Percentiles rank a stretch among this genome's conserved stretches.
Evolutionary conservation across 768 basidiomycete genomes (phyloP).

Genomic region (Suillus decipiens): DNA sequence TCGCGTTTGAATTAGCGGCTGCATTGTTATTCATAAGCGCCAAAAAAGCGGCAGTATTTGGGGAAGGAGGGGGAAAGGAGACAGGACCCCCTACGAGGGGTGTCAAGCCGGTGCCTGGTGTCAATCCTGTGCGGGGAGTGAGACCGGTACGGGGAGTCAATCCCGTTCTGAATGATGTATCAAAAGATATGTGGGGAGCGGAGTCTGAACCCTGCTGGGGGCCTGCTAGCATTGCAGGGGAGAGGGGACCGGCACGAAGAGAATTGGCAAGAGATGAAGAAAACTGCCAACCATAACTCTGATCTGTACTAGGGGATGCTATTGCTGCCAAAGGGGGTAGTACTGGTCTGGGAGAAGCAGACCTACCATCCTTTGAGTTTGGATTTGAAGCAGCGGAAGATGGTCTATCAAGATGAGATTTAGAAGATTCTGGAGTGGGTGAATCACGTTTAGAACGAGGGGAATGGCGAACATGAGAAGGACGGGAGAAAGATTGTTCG

Average conservation of each 20-base stretch:
- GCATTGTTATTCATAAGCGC: slow-evolving; percentile 78
- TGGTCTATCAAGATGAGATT: slow-evolving; percentile 36
- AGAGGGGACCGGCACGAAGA: slow-evolving; percentile 89
- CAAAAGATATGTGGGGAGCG: slow-evolving; percentile 52
- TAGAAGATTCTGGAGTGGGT: slow-evolving; percentile 34
- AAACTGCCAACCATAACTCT: slow-evolving; percentile 60
- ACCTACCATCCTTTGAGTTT: slow-evolving; percentile 32
- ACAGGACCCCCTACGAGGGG: slow-evolving; percentile 75
- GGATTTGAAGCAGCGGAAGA: slow-evolving; percentile 34
- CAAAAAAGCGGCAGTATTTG: slow-evolving; percentile 90
- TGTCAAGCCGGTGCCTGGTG: slow-evolving; percentile 74
- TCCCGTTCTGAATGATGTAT: slow-evolving; percentile 77
- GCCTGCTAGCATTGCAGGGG: slow-evolving; percentile 94
- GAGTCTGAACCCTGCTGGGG: slow-evolving; percentile 57
- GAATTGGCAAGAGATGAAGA: slow-evolving; percentile 67
- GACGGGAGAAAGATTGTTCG: slow-evolving; percentile 86
- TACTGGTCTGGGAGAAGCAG: slow-evolving; percentile 60
- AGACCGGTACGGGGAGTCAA: slow-evolving; percentile 87
- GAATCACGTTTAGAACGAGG: slow-evolving; percentile 36
- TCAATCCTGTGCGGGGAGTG: slow-evolving; percentile 83
- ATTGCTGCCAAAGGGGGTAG: slow-evolving; percentile 83
- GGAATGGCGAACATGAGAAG: slow-evolving; percentile 52
- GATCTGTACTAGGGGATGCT: slow-evolving; percentile 52
- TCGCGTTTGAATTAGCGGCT: slow-evolving; percentile 37
- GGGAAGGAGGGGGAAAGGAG: slow-evolving; percentile 80